Evolutionary conservation across 2,329 filamentous ascomycete species (phyloP).

Genomic region (Epichloe coenophiala): DNA sequence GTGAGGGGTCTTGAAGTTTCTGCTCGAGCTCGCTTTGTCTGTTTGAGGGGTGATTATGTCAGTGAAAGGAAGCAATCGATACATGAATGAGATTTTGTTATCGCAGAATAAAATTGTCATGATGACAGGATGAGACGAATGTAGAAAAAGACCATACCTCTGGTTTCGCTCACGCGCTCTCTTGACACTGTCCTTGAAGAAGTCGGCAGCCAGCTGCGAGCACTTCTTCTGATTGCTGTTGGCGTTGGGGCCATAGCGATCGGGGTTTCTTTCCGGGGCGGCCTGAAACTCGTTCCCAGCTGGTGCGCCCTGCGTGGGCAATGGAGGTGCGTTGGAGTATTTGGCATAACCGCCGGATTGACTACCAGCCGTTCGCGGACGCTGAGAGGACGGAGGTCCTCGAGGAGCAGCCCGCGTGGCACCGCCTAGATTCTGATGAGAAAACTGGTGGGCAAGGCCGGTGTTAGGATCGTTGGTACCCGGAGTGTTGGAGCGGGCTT

Average conservation of each 20-base stretch:
- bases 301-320: slow-evolving; percentile 44
- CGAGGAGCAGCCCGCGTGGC: slow-evolving; percentile 55
- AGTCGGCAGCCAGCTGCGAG: slow-evolving; percentile 63
- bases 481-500: slow-evolving; percentile 42
- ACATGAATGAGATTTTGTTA: too few relatives aligned
- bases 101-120: neutral
- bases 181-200: slow-evolving; percentile 98
- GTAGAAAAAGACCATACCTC: slow-evolving; percentile 43
- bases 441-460: slow-evolving; percentile 88
- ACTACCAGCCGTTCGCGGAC: slow-evolving; percentile 73
- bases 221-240: slow-evolving; percentile 61
- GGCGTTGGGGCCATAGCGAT: slow-evolving; percentile 42
- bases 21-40: slow-evolving; percentile 89
- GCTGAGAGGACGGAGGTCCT: slow-evolving; percentile 53
- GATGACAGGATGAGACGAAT: neutral
- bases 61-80: neutral
- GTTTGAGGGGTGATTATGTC: slow-evolving; percentile 6
- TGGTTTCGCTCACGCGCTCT: slow-evolving; percentile 89
- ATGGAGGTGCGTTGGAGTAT: slow-evolving; percentile 49
- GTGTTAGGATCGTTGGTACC: slow-evolving; percentile 72
- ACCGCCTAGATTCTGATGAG: slow-evolving; percentile 81
- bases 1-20: slow-evolving; percentile 63
- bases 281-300: slow-evolving; percentile 62
- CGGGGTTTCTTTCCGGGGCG: slow-evolving; percentile 71
- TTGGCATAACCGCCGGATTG: slow-evolving; percentile 49